Percentiles rank a stretch among this genome's conserved stretches.
Evolutionary conservation across 257 asterid species (phyloP).

Genomic region (Nicotiana noctiflora): DNA sequence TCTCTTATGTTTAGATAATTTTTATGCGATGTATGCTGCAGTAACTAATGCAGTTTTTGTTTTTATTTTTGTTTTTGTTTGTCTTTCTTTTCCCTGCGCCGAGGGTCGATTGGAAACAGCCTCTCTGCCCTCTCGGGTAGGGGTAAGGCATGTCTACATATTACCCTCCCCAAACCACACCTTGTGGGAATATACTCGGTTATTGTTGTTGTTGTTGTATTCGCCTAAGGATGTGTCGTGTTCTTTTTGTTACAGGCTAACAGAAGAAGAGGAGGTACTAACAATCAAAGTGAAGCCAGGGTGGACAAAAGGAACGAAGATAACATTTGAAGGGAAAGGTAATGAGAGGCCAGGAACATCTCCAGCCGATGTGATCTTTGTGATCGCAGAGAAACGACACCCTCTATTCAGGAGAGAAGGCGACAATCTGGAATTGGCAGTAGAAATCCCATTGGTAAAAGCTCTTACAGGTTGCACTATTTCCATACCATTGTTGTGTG

Average conservation of each 20-base stretch:
- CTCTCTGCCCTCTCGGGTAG: too few relatives aligned
- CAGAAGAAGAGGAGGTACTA: conserved; percentile 46
- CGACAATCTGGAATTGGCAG: conserved; percentile 43
- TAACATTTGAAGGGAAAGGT: conserved; percentile 67
- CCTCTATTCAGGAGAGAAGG: conserved; percentile 44
- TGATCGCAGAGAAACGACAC: conserved; percentile 49
- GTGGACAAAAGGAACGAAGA: conserved; percentile 61
- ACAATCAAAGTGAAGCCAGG: conserved; percentile 72
- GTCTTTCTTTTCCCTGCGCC: too few relatives aligned
- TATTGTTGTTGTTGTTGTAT: too few relatives aligned
- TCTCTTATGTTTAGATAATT: too few relatives aligned
- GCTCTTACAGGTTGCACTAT: conserved; percentile 61
- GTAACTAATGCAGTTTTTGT: too few relatives aligned
- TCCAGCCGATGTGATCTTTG: conserved; percentile 45
- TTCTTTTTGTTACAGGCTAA: conserved; percentile 27
- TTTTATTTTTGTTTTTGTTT: too few relatives aligned
- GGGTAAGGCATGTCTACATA: too few relatives aligned
- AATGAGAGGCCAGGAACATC: conserved; percentile 37
- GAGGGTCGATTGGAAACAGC: too few relatives aligned
- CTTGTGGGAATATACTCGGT: too few relatives aligned
- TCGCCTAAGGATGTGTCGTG: background rate
- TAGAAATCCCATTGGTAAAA: conserved; percentile 46
- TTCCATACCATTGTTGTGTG: conserved; percentile 48
- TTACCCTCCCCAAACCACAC: too few relatives aligned
- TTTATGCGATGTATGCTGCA: too few relatives aligned